Percentiles rank a stretch among this genome's conserved stretches.
These are phyloP conservation scores for Podaxis sp. DNA, from an alignment of 768 basidiomycete species.

Conservation along the genomic window DNA sequence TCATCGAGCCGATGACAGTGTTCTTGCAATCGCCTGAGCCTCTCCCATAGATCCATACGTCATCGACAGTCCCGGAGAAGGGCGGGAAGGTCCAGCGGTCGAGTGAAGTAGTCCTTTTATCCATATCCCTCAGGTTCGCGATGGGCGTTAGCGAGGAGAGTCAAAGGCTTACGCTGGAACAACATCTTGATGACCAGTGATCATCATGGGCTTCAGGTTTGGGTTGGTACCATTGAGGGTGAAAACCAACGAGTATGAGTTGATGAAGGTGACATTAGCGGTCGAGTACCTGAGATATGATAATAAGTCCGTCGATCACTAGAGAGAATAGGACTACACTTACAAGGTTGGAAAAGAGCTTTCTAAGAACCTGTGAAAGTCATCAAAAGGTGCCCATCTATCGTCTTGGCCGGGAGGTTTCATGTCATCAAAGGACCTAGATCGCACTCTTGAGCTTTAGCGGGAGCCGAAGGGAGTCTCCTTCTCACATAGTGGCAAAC, in stretches of 20 bases:
- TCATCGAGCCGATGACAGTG: slow-evolving; percentile 28
- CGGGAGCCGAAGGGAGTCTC: neutral
- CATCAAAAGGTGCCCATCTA: slow-evolving; percentile 27
- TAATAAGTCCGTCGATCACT: neutral
- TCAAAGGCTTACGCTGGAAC: slow-evolving; percentile 21
- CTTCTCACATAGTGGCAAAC: slow-evolving; percentile 28
- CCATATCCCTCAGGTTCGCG: neutral
- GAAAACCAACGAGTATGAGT: slow-evolving; percentile 26
- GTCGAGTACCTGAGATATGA: slow-evolving; percentile 20
- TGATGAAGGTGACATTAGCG: slow-evolving; percentile 23
- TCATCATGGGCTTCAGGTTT: slow-evolving; percentile 26
- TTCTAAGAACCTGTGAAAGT: slow-evolving; percentile 26
- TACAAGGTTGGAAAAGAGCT: slow-evolving; percentile 27
- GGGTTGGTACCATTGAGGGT: slow-evolving; percentile 23
- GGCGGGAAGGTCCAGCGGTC: slow-evolving; percentile 30
- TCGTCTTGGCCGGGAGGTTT: slow-evolving; percentile 25
- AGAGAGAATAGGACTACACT: slow-evolving; percentile 4
- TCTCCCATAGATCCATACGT: slow-evolving; percentile 30
- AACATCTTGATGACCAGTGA: slow-evolving; percentile 31
- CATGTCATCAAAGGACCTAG: slow-evolving; percentile 31
- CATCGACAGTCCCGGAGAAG: slow-evolving; percentile 26
- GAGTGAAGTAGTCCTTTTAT: slow-evolving; percentile 22
- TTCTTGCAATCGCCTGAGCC: slow-evolving; percentile 32
- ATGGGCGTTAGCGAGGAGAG: no score
- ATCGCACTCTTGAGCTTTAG: neutral